Evolutionary conservation across 1,284 basidiomycete species (phyloP).

Genomic region (Ustilago tritici): DNA sequence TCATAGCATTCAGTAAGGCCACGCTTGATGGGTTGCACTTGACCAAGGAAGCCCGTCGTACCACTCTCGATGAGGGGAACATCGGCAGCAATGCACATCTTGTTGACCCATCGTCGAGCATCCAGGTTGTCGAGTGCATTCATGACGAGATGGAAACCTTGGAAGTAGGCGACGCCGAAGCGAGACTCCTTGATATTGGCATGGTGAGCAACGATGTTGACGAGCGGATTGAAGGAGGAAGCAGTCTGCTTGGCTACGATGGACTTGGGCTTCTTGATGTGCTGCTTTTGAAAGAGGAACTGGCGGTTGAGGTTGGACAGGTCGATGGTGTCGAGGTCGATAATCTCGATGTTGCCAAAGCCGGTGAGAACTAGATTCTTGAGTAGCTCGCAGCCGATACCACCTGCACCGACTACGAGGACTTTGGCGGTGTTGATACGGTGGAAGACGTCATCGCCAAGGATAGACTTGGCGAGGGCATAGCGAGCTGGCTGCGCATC

Average conservation of each 20-base stretch:
- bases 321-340: conserved; percentile 99
- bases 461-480: conserved; percentile 28
- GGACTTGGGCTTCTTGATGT: conserved; percentile 96
- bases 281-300: conserved; percentile 96
- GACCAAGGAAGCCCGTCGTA: conserved; percentile 92
- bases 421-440: conserved; percentile 69
- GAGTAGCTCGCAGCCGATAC: conserved; percentile 96
- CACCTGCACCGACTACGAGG: conserved; percentile 93
- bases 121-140: conserved; percentile 91
- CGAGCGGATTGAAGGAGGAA: conserved; percentile 88
- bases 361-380: conserved; percentile 96
- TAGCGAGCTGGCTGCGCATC: conserved; percentile 34
- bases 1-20: conserved; percentile 66
- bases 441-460: conserved; percentile 35
- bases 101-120: conserved; percentile 76
- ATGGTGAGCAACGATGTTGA: conserved; percentile 87
- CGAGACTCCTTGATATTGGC: conserved; percentile 94
- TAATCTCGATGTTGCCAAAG: conserved; percentile 87
- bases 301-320: conserved; percentile 97
- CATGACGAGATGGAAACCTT: conserved; percentile 88
- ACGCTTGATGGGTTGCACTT: conserved; percentile 61
- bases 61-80: conserved; percentile 96
- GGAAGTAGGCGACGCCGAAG: conserved; percentile 91
- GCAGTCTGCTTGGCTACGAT: conserved; percentile 91
- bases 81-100: conserved; percentile 91